Base-by-base conservation (phyloP, 306 rosid genomes). In the Acacia acuminata region DNA sequence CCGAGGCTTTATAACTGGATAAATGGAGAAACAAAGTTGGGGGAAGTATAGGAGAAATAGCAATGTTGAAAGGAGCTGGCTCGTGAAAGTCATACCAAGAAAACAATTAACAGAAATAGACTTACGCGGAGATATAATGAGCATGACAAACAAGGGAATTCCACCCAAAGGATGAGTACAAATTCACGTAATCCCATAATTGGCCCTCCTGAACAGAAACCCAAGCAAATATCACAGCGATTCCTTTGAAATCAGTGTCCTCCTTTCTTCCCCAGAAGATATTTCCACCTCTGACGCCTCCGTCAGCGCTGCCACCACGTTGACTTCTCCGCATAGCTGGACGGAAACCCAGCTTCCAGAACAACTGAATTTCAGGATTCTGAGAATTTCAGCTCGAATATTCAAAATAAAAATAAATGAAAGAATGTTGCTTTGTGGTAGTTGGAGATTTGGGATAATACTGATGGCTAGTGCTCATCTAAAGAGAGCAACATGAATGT, bases 171-270 rank as follows among this genome's bases (percentile, higher is more conserved):
- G 97, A 90, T 2, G 93, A 85, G 71, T 92, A 96, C 76, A 96
- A 86, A 65, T 96, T 88, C 17, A 94, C 92, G 53, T 84, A 88
- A 80, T 87, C 89, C 19, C 63, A 72, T 83, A 94, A 81, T 73
- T 83, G 83, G 3, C 83, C 71, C 66, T 90, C 88, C 7, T 88
- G 86, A 87, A 92, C 85, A 70, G 99, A 96, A 87, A 90, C 90
- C 99, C 99, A 96, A 87, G 97, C 85, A 71, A 94, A 96, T 44
- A 94, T 83, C 66, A 94, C 97, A 40, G 84, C 97, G 75, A 96
- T 86, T 66, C 99, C 98, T 89, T 84, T 90, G 77, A 85, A 90
- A 78, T 72, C 89, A 53, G 83, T 36, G 34, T 61, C 84, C 34
- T 87, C 94, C 82, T 89, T 96, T 56, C 97, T 86, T 51, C 92